phyloP scores from a whole-genome alignment of 2,329 filamentous ascomycete species.

The Trichoderma brevicompactum region DNA sequence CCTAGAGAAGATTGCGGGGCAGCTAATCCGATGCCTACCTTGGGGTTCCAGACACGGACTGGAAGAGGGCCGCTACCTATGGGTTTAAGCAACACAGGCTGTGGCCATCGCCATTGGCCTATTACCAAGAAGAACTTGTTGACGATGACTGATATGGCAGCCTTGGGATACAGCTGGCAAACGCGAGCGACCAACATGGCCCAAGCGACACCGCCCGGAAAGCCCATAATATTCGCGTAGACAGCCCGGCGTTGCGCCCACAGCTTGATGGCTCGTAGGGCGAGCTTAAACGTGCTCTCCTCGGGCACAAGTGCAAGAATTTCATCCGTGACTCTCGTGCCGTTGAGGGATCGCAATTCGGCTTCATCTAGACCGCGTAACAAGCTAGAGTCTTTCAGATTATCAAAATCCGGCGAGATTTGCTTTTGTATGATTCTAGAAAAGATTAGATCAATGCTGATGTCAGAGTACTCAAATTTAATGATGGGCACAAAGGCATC shows the following conservation, averaged over 20 bases:
- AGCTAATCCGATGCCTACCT: conserved; percentile 54
- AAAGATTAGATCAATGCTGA: conserved; percentile 95
- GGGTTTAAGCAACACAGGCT: conserved; percentile 86
- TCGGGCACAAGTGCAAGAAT: conserved; percentile 89
- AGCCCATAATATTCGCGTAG: conserved; percentile 95
- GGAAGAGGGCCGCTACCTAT: conserved; percentile 82
- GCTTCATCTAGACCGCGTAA: conserved; percentile 84
- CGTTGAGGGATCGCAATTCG: conserved; percentile 88
- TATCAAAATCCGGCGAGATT: conserved; percentile 67
- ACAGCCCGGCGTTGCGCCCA: conserved; percentile 94
- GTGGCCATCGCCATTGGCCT: conserved; percentile 89
- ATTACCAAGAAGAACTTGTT: conserved; percentile 95
- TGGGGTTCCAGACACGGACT: conserved; percentile 92
- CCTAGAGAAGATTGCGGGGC: background rate
- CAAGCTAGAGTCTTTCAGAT: conserved; percentile 81
- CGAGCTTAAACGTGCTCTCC: conserved; percentile 84
- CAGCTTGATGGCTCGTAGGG: conserved; percentile 89
- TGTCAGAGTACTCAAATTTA: conserved; percentile 88
- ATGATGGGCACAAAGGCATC: conserved; percentile 97
- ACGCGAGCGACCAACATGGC: conserved; percentile 96
- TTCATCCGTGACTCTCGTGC: conserved; percentile 91
- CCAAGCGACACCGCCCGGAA: conserved; percentile 96
- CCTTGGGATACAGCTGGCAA: conserved; percentile 94
- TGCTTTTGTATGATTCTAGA: conserved; percentile 73
- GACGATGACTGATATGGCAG: conserved; percentile 84